Conservation (phyloP, 140 eudicot species). For the Flaveria floridana region DNA sequence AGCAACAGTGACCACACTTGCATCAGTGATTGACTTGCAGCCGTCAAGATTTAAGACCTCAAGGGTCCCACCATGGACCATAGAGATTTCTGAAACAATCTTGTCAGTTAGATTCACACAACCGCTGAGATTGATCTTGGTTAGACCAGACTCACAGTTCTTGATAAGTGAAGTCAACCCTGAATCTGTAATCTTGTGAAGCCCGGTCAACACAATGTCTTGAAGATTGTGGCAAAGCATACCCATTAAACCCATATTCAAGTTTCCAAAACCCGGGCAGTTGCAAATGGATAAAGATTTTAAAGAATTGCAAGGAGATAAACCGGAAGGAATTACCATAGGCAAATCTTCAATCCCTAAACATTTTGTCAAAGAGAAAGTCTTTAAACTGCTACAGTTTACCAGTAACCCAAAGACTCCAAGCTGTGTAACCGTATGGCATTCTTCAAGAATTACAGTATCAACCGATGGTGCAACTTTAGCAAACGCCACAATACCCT, state of each 20-base stretch:
- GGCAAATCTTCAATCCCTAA: conserved; percentile 47
- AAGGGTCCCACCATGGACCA: conserved; percentile 53
- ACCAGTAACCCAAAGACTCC: conserved; percentile 61
- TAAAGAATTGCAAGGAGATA: conserved; percentile 37
- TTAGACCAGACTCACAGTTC: conserved; percentile 45
- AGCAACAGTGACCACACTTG: conserved; percentile 50
- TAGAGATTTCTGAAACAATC: conserved; percentile 44
- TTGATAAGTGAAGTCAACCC: conserved; percentile 54
- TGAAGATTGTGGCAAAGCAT: conserved; percentile 48
- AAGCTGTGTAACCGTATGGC: conserved; percentile 58
- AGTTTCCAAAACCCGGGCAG: conserved; percentile 67
- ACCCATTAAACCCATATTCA: conserved; percentile 47
- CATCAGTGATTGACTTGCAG: conserved; percentile 53
- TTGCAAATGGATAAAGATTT: conserved; percentile 53
- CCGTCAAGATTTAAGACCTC: conserved; percentile 62
- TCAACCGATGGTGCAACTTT: conserved; percentile 49
- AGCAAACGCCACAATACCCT: conserved; percentile 54
- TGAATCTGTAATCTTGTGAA: conserved; percentile 46
- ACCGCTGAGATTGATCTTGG: conserved; percentile 48
- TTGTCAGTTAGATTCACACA: conserved; percentile 56
- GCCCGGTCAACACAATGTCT: conserved; percentile 44
- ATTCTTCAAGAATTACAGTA: conserved; percentile 58
- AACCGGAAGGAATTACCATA: conserved; percentile 35
- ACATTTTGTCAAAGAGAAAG: conserved; percentile 55
- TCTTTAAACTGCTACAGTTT: conserved; percentile 46